Conservation (phyloP, 768 basidiomycete genomes). For the Tricholoma sp. region DNA sequence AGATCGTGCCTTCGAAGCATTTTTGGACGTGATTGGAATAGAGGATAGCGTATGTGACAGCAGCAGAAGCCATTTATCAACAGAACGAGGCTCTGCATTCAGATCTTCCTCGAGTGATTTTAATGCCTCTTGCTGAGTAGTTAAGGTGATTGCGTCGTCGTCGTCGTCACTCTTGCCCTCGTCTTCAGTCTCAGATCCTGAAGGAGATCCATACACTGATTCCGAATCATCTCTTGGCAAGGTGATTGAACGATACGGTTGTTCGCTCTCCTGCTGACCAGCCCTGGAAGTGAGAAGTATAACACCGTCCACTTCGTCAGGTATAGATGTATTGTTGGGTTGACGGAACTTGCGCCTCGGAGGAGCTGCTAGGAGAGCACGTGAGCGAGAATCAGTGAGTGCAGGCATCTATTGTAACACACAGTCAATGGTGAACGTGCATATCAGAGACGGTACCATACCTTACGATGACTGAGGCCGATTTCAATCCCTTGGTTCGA, state of each 20-base stretch:
- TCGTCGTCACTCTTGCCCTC: slow-evolving; percentile 33
- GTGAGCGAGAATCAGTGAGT: slow-evolving; percentile 54
- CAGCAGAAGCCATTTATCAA: slow-evolving; percentile 58
- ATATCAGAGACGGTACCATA: slow-evolving; percentile 16
- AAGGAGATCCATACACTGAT: slow-evolving; percentile 17
- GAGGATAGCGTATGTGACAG: slow-evolving; percentile 58
- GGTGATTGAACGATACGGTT: slow-evolving; percentile 50
- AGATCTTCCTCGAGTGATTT: slow-evolving; percentile 56
- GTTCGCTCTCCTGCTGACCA: slow-evolving; percentile 22
- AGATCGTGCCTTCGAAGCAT: slow-evolving; percentile 59
- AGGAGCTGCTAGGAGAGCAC: slow-evolving; percentile 46
- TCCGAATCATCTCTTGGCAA: slow-evolving; percentile 19
- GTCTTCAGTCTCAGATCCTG: slow-evolving; percentile 8
- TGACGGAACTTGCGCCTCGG: slow-evolving; percentile 45
- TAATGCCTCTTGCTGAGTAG: slow-evolving; percentile 55
- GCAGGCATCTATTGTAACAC: slow-evolving; percentile 33
- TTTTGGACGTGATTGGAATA: slow-evolving; percentile 61
- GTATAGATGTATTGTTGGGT: slow-evolving; percentile 35
- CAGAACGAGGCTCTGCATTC: slow-evolving; percentile 42
- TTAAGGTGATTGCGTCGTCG: slow-evolving; percentile 26
- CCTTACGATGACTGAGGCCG: slow-evolving; percentile 40
- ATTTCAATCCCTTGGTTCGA: slow-evolving; percentile 56
- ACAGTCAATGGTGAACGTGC: not conserved
- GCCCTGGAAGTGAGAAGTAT: slow-evolving; percentile 48
- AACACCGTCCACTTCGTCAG: slow-evolving; percentile 65